Evolutionary conservation across 2,329 filamentous ascomycete species (phyloP), one percentile per base, ranked within the genome.

Genomic region (Talaromyces sp.): DNA sequence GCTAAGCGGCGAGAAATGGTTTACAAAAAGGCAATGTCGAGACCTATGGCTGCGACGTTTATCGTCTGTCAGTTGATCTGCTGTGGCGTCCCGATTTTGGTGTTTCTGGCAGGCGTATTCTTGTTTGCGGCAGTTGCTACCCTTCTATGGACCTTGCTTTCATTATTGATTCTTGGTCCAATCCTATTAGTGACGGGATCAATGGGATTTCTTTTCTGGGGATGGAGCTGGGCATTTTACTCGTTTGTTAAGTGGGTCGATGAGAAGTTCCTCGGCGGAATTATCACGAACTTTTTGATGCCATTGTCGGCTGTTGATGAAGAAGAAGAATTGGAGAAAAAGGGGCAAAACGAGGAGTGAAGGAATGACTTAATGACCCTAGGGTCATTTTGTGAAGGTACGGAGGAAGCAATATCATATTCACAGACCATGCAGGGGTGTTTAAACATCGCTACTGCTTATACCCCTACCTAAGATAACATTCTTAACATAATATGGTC

Each of bases 1-100:
- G 65, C 66, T 1, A 66, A 67, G 3, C 67, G 68, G 3, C 69
- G 71, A 17, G 68, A 67, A 11, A 60, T 63, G 4, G 63, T 71
- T 43, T 74, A 72, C 54, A 67, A 72, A 27, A 66, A 67, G 7
- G 65, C 67, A 14, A 58, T 71, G 56, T 67, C 68, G 17, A 66
- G 68, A 1, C 71, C 71, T 4, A 69, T 72, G 31, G 69, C 71
- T 2, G 65, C 71, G 19, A 71, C 69, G 13, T 73, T 74, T 29
- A 59, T 73, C 14, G 61, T 72, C 21, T 72, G 70, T 31, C 71
- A 74, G 56, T 55, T 69, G 49, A 67, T 74, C 19, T 74, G 72
- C 57, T 73, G 71, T 24, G 71, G 70, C 2, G 68, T 74, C 6
- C 72, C 72, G n/a, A 41, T 73, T 26, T 56, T 74, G 11, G 66